phyloP scores from a whole-genome alignment of 2,329 filamentous ascomycete genomes.

The Lasiodiplodia theobromae region DNA sequence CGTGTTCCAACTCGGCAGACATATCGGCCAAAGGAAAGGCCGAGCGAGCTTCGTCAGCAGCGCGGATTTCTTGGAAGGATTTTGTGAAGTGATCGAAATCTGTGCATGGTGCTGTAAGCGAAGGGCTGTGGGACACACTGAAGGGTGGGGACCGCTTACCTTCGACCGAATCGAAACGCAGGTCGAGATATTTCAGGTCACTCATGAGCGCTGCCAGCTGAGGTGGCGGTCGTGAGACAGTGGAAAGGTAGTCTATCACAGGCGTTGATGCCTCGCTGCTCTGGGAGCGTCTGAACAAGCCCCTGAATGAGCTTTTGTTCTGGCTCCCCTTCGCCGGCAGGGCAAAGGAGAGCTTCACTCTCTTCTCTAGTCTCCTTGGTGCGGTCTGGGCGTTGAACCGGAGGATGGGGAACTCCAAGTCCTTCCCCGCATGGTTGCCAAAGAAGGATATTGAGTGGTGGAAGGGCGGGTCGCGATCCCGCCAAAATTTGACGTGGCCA shows the following conservation, averaged over 20 bases:
- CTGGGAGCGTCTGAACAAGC: slow-evolving; percentile 2
- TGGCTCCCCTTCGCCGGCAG: background rate
- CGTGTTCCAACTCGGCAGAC: slow-evolving; percentile 5
- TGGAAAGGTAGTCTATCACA: background rate
- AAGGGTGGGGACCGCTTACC: background rate
- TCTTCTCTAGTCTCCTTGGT: slow-evolving; percentile 5
- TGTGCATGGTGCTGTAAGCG: background rate
- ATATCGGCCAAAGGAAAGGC: slow-evolving; percentile 5
- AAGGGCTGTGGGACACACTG: background rate
- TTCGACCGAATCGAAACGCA: slow-evolving; percentile 17
- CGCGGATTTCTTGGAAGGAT: slow-evolving; percentile 5
- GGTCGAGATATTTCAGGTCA: slow-evolving; percentile 12
- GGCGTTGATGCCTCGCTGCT: slow-evolving; percentile 1
- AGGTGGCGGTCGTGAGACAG: background rate
- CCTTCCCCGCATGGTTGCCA: background rate
- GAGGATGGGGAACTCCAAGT: slow-evolving; percentile 18
- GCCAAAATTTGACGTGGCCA: slow-evolving; percentile 21
- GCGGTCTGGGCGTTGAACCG: background rate
- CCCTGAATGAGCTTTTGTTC: background rate
- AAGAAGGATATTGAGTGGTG: slow-evolving; percentile 25
- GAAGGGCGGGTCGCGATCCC: slow-evolving; percentile 18
- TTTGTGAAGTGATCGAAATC: slow-evolving; percentile 10
- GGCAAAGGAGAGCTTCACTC: slow-evolving; percentile 7
- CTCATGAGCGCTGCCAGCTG: slow-evolving; percentile 7
- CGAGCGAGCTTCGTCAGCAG: background rate